Percentiles rank a stretch among this genome's conserved stretches.
phyloP scores from a whole-genome alignment of 768 basidiomycete genomes.

The Rhizopogon roseolus region DNA sequence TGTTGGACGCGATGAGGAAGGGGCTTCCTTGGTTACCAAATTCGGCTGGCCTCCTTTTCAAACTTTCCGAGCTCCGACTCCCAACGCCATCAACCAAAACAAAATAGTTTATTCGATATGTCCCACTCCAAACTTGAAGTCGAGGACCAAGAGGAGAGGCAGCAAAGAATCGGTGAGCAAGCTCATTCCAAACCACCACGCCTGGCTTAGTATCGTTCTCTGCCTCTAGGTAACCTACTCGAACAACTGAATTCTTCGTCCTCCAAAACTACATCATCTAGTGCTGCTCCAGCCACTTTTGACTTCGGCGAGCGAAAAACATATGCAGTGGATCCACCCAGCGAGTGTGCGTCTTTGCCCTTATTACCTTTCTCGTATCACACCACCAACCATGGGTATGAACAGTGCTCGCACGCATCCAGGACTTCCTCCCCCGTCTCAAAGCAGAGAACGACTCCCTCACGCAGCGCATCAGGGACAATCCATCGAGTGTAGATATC shows the following conservation, averaged over 20 bases:
- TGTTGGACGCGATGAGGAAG: conserved; percentile 2
- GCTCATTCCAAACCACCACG: conserved; percentile 4
- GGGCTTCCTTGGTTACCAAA: not conserved
- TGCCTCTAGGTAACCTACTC: conserved; percentile 33
- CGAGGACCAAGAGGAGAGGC: conserved; percentile 43
- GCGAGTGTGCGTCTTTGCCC: conserved; percentile 39
- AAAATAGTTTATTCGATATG: not conserved
- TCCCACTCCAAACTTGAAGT: conserved; percentile 33
- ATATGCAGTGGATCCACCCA: conserved; percentile 36
- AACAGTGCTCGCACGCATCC: conserved; percentile 60
- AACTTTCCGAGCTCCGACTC: not conserved
- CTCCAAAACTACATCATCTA: conserved; percentile 9
- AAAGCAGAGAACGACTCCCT: conserved; percentile 60
- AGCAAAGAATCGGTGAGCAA: conserved; percentile 36
- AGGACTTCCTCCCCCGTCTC: conserved; percentile 63
- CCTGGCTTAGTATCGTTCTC: not conserved
- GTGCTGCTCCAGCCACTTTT: conserved; percentile 15
- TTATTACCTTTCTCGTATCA: too few relatives aligned
- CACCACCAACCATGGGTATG: too few relatives aligned
- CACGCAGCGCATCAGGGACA: conserved; percentile 35
- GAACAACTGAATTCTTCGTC: conserved; percentile 32
- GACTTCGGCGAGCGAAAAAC: conserved; percentile 34
- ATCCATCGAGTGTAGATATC: conserved; percentile 63
- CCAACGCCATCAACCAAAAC: not conserved
- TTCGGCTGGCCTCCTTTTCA: not conserved